These are phyloP conservation scores for Curvularia spicifera DNA, from an alignment of 2,329 filamentous ascomycete genomes.

Conservation along the genomic window DNA sequence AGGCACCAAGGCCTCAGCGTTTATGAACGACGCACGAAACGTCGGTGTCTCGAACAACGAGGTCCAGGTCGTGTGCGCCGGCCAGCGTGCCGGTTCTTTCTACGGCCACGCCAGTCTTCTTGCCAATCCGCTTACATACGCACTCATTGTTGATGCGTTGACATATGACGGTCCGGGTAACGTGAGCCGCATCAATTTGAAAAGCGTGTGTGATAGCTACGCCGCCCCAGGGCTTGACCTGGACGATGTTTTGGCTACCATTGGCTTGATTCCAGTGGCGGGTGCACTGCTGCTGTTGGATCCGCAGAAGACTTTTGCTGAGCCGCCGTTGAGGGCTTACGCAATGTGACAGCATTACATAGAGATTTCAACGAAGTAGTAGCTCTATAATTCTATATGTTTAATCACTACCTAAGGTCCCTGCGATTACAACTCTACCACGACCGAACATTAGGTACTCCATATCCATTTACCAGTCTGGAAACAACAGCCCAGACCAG, in stretches of 20 bases:
- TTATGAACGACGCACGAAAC: slow-evolving; percentile 50
- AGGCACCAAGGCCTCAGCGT: slow-evolving; percentile 57
- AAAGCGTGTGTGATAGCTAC: slow-evolving; percentile 49
- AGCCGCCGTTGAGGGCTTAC: slow-evolving; percentile 54
- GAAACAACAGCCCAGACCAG: too few relatives aligned
- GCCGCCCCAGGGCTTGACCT: slow-evolving; percentile 52
- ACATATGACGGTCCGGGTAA: slow-evolving; percentile 55
- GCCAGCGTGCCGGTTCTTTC: slow-evolving; percentile 52
- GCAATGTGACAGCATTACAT: slow-evolving; percentile 26
- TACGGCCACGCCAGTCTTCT: slow-evolving; percentile 61
- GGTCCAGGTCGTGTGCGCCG: slow-evolving; percentile 54
- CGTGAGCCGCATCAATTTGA: slow-evolving; percentile 49
- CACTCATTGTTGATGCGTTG: slow-evolving; percentile 58
- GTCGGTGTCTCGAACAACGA: slow-evolving; percentile 61
- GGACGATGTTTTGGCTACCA: slow-evolving; percentile 55
- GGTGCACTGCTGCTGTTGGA: slow-evolving; percentile 38
- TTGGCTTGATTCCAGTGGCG: slow-evolving; percentile 52
- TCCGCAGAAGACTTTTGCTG: slow-evolving; percentile 41
- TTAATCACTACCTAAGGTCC: too few relatives aligned
- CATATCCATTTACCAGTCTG: too few relatives aligned
- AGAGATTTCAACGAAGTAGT: neutral
- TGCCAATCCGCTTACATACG: slow-evolving; percentile 57
- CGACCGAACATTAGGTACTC: too few relatives aligned
- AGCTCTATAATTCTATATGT: too few relatives aligned
- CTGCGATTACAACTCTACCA: too few relatives aligned